Evolutionary conservation across 2,329 filamentous ascomycete species (phyloP).

Genomic region (Verticillium albo-atrum): DNA sequence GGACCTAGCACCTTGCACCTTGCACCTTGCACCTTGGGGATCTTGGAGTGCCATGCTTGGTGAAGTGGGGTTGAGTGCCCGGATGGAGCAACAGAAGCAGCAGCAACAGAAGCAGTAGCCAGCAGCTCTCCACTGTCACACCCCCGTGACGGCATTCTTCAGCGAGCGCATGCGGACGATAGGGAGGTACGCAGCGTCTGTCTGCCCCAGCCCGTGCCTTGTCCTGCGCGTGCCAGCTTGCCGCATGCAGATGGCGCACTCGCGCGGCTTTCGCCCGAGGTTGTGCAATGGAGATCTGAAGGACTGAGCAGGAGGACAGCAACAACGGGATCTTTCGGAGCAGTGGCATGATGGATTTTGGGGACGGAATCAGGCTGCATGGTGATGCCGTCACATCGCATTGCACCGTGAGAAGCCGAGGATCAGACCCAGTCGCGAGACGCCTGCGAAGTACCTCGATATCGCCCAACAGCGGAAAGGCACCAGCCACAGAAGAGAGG

Average conservation of each 20-base stretch:
- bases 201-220: neutral
- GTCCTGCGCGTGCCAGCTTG: neutral
- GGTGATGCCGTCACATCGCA: neutral
- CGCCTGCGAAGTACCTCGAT: neutral
- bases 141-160: neutral
- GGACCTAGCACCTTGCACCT: neutral
- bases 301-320: neutral
- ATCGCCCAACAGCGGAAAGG: neutral
- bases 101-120: too few species aligned
- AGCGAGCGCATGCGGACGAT: neutral
- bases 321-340: neutral
- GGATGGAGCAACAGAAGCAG: neutral
- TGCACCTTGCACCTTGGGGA: neutral
- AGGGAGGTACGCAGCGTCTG: neutral
- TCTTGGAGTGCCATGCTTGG: neutral
- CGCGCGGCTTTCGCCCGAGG: neutral
- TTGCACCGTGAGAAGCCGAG: neutral
- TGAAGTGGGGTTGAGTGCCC: neutral
- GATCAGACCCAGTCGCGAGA: neutral
- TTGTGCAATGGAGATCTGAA: neutral
- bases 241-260: neutral
- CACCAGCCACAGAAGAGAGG: neutral
- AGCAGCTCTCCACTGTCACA: too few species aligned
- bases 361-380: neutral
- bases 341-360: neutral